phyloP scores from a whole-genome alignment of 306 rosid species.

The Luffa acutangula region DNA sequence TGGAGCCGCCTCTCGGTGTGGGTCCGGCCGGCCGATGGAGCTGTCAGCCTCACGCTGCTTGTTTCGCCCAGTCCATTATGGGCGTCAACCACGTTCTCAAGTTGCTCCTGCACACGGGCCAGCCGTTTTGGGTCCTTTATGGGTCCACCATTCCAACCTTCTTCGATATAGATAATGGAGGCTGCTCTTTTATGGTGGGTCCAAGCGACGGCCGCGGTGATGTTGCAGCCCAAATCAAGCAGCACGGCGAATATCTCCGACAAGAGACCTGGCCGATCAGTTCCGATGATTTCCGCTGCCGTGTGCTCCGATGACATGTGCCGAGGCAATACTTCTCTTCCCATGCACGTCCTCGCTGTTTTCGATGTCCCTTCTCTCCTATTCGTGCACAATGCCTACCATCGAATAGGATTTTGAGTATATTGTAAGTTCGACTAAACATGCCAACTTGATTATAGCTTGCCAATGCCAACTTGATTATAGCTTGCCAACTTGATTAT shows the following conservation, averaged over 20 bases:
- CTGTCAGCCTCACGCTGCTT: conserved; percentile 41
- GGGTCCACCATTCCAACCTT: conserved; percentile 40
- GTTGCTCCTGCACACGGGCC: conserved; percentile 45
- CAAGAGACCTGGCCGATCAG: conserved; percentile 60
- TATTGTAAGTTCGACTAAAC: background rate
- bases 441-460: background rate
- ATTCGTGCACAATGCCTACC: conserved; percentile 56
- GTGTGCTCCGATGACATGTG: conserved; percentile 21
- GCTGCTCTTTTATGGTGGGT: conserved; percentile 60
- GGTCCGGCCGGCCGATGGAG: conserved; percentile 31
- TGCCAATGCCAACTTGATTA: too few relatives aligned
- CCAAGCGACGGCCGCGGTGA: conserved; percentile 61
- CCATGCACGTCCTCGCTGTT: conserved; percentile 1
- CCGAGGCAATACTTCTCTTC: conserved; percentile 18
- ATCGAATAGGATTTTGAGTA: background rate
- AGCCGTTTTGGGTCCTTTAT: conserved; percentile 38
- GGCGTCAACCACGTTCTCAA: conserved; percentile 53
- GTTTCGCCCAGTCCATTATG: conserved; percentile 35
- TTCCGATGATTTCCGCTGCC: conserved; percentile 59
- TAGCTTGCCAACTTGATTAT: background rate
- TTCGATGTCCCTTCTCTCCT: conserved; percentile 24
- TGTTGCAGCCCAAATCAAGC: conserved; percentile 41
- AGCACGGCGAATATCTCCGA: conserved; percentile 70
- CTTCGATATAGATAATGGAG: conserved; percentile 49
- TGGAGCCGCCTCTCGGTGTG: conserved; percentile 75